Percentiles rank a stretch among this genome's conserved stretches.
These are phyloP conservation scores for Coemansia sp. DNA, from an alignment of 192 early-diverging fungal species.

Conservation along the genomic window DNA sequence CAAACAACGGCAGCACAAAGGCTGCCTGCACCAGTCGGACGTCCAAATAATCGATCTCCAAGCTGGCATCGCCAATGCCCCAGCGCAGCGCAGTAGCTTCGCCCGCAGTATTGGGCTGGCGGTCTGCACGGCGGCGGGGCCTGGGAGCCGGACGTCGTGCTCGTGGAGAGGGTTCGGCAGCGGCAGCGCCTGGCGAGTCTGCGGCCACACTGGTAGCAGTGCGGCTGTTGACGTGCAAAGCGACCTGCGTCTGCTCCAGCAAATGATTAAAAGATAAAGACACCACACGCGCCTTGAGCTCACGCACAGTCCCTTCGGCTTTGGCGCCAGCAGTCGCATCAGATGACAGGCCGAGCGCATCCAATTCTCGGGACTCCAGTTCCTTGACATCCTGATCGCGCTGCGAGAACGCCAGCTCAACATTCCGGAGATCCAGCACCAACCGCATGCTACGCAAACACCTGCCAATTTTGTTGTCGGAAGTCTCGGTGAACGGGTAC, in stretches of 20 bases:
- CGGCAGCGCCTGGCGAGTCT: neutral
- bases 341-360: constrained; percentile 15
- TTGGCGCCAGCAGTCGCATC: constrained; percentile 36
- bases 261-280: constrained; percentile 50
- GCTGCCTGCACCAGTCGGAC: constrained; percentile 49
- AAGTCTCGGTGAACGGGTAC: constrained; percentile 48
- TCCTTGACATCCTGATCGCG: constrained; percentile 54
- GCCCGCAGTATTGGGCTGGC: neutral
- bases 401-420: constrained; percentile 53
- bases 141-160: too few relatives aligned
- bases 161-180: neutral
- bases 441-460: constrained; percentile 53
- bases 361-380: constrained; percentile 46
- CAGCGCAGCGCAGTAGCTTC: constrained; percentile 46
- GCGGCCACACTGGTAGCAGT: neutral
- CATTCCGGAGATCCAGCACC: constrained; percentile 45
- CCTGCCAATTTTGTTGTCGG: constrained; percentile 54
- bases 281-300: constrained; percentile 51
- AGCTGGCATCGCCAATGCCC: constrained; percentile 53
- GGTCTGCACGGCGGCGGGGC: too few relatives aligned
- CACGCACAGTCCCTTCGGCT: constrained; percentile 45
- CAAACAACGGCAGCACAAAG: constrained; percentile 48
- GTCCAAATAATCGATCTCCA: constrained; percentile 55
- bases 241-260: constrained; percentile 45
- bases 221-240: constrained; percentile 25